phyloP scores from a whole-genome alignment of 2,329 filamentous ascomycete species.

The Xylariaceae sp. region DNA sequence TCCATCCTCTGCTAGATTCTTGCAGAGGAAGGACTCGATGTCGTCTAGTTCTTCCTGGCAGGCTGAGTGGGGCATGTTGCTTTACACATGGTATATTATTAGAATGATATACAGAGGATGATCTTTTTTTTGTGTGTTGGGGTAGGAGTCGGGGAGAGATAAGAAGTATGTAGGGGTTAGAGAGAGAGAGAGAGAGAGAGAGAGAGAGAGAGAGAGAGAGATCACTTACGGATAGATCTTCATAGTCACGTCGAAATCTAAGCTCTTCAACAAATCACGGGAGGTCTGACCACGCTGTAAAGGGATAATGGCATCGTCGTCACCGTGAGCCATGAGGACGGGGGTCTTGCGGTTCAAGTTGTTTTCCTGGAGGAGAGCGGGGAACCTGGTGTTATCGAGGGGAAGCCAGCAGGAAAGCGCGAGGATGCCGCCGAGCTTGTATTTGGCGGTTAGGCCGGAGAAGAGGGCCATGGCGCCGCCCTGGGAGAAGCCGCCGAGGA shows the following conservation, averaged over 20 bases:
- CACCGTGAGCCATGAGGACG: conserved; percentile 87
- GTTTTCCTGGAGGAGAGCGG: conserved; percentile 48
- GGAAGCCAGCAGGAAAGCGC: conserved; percentile 78
- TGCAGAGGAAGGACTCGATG: conserved; percentile 56
- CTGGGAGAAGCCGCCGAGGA: conserved; percentile 80
- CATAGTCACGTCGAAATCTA: conserved; percentile 70
- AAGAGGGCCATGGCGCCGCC: conserved; percentile 85
- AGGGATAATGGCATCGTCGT: conserved; percentile 65
- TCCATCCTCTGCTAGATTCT: conserved; percentile 40
- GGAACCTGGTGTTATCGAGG: conserved; percentile 55
- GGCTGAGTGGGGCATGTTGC: conserved; percentile 69
- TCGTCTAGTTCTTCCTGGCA: conserved; percentile 75
- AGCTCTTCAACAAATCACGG: conserved; percentile 57
- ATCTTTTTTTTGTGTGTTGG: background rate
- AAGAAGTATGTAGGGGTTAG: too few relatives aligned
- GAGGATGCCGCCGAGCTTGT: conserved; percentile 82
- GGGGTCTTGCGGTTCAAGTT: conserved; percentile 66
- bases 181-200: background rate
- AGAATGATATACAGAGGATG: conserved; percentile 1
- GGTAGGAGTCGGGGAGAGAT: too few relatives aligned
- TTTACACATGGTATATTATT: conserved; percentile 29
- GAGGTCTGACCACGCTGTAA: conserved; percentile 64
- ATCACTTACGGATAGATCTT: conserved; percentile 63
- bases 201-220: conserved; percentile 3
- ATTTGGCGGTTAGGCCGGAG: conserved; percentile 64